Evolutionary conservation across 2,329 filamentous ascomycete species (phyloP).

Genomic region (Nemania sp.): DNA sequence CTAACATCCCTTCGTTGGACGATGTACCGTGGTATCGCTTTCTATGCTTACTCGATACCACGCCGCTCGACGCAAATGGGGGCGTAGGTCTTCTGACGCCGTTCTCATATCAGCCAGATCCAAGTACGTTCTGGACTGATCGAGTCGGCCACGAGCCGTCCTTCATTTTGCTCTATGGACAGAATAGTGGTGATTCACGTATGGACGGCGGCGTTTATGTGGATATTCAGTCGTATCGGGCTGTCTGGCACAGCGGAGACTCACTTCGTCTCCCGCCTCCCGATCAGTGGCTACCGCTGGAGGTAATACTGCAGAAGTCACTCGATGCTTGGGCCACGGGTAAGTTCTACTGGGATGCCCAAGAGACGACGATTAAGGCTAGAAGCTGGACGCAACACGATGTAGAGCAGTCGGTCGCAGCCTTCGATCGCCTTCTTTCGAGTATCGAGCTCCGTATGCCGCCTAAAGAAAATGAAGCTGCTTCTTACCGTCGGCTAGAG

Average conservation of each 20-base stretch:
- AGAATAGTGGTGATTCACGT: conserved; percentile 4
- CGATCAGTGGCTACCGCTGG: neutral
- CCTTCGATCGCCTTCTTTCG: neutral
- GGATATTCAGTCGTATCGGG: neutral
- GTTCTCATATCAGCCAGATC: conserved; percentile 4
- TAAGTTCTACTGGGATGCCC: neutral
- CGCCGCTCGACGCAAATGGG: neutral
- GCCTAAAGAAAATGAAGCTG: neutral
- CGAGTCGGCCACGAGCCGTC: neutral
- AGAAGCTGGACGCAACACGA: too few species aligned
- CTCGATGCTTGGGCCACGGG: neutral
- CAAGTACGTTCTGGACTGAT: neutral
- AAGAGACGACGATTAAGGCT: neutral
- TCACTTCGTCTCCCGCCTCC: neutral
- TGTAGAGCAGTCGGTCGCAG: neutral
- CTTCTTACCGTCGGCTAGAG: neutral
- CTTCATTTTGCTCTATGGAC: neutral
- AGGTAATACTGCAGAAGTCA: neutral
- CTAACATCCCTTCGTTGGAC: neutral
- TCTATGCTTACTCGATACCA: neutral
- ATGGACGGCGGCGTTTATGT: conserved; percentile 3
- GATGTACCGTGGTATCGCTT: neutral
- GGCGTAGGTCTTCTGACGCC: neutral
- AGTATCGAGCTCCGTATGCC: neutral
- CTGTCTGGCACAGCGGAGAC: neutral